phyloP scores from a whole-genome alignment of 768 basidiomycete species.

The Xerocomellus intermedius region DNA sequence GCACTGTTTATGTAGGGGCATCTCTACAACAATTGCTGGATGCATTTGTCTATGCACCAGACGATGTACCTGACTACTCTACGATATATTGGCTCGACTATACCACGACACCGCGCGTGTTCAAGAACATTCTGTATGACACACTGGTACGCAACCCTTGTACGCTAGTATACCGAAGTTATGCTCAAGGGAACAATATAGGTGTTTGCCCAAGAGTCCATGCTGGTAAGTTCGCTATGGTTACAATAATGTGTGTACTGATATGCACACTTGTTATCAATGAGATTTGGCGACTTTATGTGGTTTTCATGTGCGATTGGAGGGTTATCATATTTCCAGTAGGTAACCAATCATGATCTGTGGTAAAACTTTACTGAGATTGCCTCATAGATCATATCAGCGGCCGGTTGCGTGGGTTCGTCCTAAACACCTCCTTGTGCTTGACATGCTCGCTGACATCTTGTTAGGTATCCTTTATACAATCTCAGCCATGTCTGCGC shows the following conservation, averaged over 20 bases:
- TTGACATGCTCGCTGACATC: neutral
- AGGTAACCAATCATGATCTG: neutral
- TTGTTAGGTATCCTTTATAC: neutral
- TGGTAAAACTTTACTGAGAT: neutral
- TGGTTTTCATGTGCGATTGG: neutral
- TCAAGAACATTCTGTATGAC: neutral
- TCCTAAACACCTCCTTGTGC: neutral
- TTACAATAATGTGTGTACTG: neutral
- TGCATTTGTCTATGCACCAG: conserved; percentile 1
- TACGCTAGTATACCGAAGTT: neutral
- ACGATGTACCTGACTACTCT: neutral
- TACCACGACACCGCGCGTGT: too few relatives aligned
- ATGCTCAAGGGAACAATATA: neutral
- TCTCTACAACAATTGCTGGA: conserved; percentile 3
- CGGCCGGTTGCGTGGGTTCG: neutral
- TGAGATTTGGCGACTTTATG: conserved; percentile 8
- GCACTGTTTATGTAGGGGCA: neutral
- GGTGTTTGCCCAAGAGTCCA: neutral
- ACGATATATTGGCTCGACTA: neutral
- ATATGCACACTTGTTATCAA: neutral
- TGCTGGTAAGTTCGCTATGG: neutral
- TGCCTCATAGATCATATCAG: neutral
- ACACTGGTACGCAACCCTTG: neutral
- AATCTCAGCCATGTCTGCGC: neutral
- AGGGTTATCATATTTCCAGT: neutral